Evolutionary conservation across 1,139 yeast genomes (phyloP), one percentile per base, ranked within the genome.

Genomic region (Pichia sp.): DNA sequence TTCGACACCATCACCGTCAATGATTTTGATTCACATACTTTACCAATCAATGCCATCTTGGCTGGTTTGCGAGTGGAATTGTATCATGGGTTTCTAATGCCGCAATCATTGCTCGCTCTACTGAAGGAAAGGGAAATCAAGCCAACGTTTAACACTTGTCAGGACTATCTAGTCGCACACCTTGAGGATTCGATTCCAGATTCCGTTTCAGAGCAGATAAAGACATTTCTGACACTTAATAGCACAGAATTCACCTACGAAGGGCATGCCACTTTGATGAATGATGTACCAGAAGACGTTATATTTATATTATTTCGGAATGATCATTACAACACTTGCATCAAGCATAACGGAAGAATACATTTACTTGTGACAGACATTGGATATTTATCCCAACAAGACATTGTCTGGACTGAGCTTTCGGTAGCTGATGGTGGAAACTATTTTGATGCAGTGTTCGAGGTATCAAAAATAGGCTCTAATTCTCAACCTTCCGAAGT

Each of bases 291-390:
- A 33, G 59, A 66, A 12, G 66, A 68, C 17, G 59, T 77, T 23
- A 66, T 81, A 42, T 68, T 77, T 1, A 74, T 87, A 1, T 70
- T 87, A 41, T 87, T 87, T 63, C 66, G 95, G 49, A 87, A 87
- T 56, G 85, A 86, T 56, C 96, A 86, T 57, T 87, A 84, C 58
- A 72, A 74, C 41, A 82, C 95, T 0, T 58, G 86, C 12, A 71
- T 71, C 52, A 82, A 81, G 51, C 66, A 66, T 33, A 54, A 59
- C 30, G 58, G 66, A 45, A 57, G 64, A 35, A 58, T 85, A 40
- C 76, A 74, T 56, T 53, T 75, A 4, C 58, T 87, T 31, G 76
- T 85, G 8, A 83, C 94, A 3, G 96, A 87, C 55, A 62, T 70
- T 17, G 84, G 91, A 2, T 81, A 76, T 49, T 60, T 55, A 22